Evolutionary conservation across 305 asterid species (phyloP).

Genomic region (Fraxinus platypoda): DNA sequence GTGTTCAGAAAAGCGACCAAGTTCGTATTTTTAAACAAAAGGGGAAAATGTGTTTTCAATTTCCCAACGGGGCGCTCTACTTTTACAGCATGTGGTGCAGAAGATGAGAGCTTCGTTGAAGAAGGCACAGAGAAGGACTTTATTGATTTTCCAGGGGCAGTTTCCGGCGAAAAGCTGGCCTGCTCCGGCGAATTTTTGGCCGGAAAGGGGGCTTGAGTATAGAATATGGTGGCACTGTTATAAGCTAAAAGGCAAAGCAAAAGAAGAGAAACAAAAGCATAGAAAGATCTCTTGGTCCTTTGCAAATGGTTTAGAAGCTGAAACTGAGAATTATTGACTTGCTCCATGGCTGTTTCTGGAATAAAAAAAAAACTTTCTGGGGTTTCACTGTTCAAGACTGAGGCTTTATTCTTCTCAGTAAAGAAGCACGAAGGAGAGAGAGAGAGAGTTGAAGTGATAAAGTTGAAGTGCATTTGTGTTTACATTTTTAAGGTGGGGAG

Average conservation of each 20-base stretch:
- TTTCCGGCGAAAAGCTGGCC: conserved; percentile 40
- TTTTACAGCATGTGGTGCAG: conserved; percentile 29
- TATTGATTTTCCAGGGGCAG: conserved; percentile 43
- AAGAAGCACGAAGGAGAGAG: background rate
- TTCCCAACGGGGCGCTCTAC: conserved; percentile 34
- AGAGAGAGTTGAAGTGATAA: background rate
- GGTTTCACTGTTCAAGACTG: conserved; percentile 27
- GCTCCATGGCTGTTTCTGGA: conserved; percentile 36
- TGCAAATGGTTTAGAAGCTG: conserved; percentile 32
- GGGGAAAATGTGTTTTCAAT: conserved; percentile 33
- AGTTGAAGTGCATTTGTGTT: conserved; percentile 21
- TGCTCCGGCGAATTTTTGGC: conserved; percentile 33
- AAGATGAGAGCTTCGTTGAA: conserved; percentile 30
- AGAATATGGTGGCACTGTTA: conserved; percentile 58
- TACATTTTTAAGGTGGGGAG: conserved; percentile 10
- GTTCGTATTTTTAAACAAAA: conserved; percentile 42
- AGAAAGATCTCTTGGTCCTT: conserved; percentile 46
- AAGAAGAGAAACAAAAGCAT: conserved; percentile 46
- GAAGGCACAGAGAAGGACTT: conserved; percentile 32
- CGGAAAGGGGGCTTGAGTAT: conserved; percentile 48
- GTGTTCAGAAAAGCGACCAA: conserved; percentile 31
- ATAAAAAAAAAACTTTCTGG: background rate
- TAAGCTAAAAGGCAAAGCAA: conserved; percentile 62
- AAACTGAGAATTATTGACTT: conserved; percentile 19
- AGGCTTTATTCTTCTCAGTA: background rate